These are phyloP conservation scores for Euphorbia peplus DNA, from an alignment of 345 rosid species.

Conservation along the genomic window DNA sequence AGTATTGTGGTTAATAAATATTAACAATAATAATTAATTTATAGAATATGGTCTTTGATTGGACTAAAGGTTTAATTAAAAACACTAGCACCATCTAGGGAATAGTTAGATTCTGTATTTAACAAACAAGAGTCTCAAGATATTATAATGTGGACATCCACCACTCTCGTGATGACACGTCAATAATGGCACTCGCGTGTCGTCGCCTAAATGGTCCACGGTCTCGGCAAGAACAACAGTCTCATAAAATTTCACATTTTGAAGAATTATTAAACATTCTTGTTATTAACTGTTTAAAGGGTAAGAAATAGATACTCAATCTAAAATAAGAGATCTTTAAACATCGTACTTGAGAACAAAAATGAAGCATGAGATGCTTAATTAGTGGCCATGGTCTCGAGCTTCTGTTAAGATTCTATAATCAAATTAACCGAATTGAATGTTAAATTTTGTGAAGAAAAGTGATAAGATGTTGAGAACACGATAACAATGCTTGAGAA, in stretches of 20 bases:
- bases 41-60: background rate
- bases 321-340: background rate
- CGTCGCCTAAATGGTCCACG: background rate
- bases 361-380: constrained; percentile 43
- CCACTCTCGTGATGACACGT: too few relatives aligned
- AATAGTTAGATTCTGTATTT: constrained; percentile 4
- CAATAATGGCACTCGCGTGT: too few relatives aligned
- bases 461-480: constrained; percentile 9
- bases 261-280: constrained; percentile 25
- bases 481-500: background rate
- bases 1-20: background rate
- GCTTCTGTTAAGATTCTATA: constrained; percentile 33
- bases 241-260: background rate
- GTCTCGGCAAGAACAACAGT: background rate
- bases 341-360: constrained; percentile 2
- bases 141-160: too few relatives aligned
- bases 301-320: background rate
- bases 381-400: constrained; percentile 31
- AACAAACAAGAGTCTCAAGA: too few relatives aligned
- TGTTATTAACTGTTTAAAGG: background rate
- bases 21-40: background rate
- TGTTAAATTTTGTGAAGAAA: constrained; percentile 9
- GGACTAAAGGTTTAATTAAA: background rate
- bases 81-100: background rate
- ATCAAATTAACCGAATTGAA: constrained; percentile 24